phyloP scores from a whole-genome alignment of 768 basidiomycete species.

The Suillus tomentosus region DNA sequence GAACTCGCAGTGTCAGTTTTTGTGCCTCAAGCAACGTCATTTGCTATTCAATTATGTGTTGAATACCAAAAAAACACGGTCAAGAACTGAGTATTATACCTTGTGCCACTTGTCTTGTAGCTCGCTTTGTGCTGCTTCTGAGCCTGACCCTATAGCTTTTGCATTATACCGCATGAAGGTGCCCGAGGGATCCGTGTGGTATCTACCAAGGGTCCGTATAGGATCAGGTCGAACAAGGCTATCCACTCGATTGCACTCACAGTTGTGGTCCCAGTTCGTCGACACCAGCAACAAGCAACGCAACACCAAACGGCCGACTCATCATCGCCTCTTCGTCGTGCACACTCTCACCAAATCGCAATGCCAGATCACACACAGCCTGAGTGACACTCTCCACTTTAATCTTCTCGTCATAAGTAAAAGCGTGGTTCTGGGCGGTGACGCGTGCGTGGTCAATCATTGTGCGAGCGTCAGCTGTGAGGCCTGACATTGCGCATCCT shows the following conservation, averaged over 20 bases:
- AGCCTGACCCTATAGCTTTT: slow-evolving; percentile 97
- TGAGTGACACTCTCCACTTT: slow-evolving; percentile 98
- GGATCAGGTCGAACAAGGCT: slow-evolving; percentile 12
- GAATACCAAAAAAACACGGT: slow-evolving; percentile 12
- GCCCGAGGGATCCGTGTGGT: slow-evolving; percentile 97
- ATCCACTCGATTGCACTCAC: slow-evolving; percentile 48
- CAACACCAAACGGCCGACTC: slow-evolving; percentile 99
- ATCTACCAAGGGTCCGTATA: slow-evolving; percentile 49
- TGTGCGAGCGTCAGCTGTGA: slow-evolving; percentile 97
- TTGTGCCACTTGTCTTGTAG: slow-evolving; percentile 97
- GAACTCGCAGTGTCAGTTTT: slow-evolving; percentile 77
- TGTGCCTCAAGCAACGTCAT: slow-evolving; percentile 92
- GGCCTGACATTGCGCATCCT: slow-evolving; percentile 96
- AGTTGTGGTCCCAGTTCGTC: slow-evolving; percentile 96
- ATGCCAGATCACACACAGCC: slow-evolving; percentile 95
- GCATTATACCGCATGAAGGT: slow-evolving; percentile 97
- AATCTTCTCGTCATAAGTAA: slow-evolving; percentile 96
- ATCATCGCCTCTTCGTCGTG: slow-evolving; percentile 99
- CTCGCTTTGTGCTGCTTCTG: slow-evolving; percentile 95
- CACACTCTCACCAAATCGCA: slow-evolving; percentile 98
- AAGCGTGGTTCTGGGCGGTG: slow-evolving; percentile 92
- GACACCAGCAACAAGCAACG: slow-evolving; percentile 94
- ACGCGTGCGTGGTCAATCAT: slow-evolving; percentile 99
- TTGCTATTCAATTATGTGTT: slow-evolving; percentile 53
- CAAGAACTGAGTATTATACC: slow-evolving; percentile 43